Conservation (phyloP, 345 rosid species). For the Citrus hindsii region DNA sequence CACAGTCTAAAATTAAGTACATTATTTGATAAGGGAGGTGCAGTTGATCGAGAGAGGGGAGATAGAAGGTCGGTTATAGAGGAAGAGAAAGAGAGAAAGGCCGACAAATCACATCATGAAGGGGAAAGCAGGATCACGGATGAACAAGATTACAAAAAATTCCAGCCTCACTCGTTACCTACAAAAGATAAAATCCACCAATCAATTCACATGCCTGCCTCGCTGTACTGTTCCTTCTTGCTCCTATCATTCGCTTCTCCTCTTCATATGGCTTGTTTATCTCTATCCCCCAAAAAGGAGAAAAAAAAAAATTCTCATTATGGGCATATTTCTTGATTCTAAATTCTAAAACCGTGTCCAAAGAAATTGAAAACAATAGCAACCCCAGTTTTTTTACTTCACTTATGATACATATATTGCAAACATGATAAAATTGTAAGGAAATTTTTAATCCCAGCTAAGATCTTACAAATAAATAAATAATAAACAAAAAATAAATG, state of each 20-base stretch:
- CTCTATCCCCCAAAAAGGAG: not conserved
- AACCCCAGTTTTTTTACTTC: not conserved
- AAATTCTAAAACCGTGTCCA: not conserved
- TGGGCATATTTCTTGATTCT: not conserved
- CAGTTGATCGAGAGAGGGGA: not conserved
- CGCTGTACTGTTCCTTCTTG: constrained; percentile 19
- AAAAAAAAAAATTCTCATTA: not conserved
- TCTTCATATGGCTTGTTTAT: too few species aligned
- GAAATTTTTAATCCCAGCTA: too few species aligned
- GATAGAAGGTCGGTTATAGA: not conserved
- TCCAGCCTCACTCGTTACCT: constrained; percentile 10
- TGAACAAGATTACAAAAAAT: constrained; percentile 28
- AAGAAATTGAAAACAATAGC: not conserved
- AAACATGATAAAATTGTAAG: not conserved
- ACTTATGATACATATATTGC: not conserved
- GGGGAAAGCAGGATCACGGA: constrained; percentile 31
- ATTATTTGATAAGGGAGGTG: too few species aligned
- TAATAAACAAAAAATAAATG: too few species aligned
- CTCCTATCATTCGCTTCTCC: not conserved
- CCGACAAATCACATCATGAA: constrained; percentile 28
- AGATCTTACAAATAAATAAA: too few species aligned
- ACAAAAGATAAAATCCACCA: not conserved
- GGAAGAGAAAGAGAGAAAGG: not conserved
- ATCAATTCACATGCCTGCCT: constrained; percentile 31
- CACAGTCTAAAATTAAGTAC: too few species aligned